Base-by-base conservation (phyloP, 192 early-diverging fungal species). In the Linnemannia hyalina region DNA sequence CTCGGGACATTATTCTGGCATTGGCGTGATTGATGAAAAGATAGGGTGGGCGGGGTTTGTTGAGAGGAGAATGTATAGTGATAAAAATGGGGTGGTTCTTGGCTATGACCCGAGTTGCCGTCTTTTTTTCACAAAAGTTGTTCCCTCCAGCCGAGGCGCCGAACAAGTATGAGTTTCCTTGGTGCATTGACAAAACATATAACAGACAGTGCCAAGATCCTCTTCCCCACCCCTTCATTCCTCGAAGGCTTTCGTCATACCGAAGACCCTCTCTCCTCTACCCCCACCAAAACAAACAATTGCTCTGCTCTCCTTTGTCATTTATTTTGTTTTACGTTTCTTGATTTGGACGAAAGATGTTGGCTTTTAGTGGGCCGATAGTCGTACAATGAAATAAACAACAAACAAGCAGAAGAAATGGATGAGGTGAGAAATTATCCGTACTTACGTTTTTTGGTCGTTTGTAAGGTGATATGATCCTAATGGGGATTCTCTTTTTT, bases 401-500 rank as follows among this genome's bases (percentile, higher is more conserved):
- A 72, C 6, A 46, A n/a, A 10, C 32, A 40, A 71, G 40, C 8
- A 46, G 44, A 40, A 41, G 38, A 41, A 22, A 8, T 41, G 29
- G 29, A 38, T 6, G 38, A 1, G 26, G 70, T n/a, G 26, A 46
- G 40, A 46, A 73, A 47, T 32, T 47, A 73, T 73, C 71, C 71
- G 71, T 73, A 46, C 42, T 73, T 44, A 73, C 44, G 71, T 73
- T 73, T 20, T 20, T 73, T 73, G 40, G 0, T n/a, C 9, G 9
- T 73, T 49, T 16, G 42, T 73, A 73, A 73, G 40, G 15, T 20
- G 46, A 73, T 72, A 49, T 46, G 16, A 38, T n/a, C 5, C 18
- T 46, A 26, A 13, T n/a, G 41, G 16, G 41, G 40, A 26, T 4
- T 22, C 36, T 70, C 13, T 5, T 40, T 40, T 69, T 22, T 46